Evolutionary conservation across 331 rosid species (phyloP).

Genomic region (Rosa hybrid): DNA sequence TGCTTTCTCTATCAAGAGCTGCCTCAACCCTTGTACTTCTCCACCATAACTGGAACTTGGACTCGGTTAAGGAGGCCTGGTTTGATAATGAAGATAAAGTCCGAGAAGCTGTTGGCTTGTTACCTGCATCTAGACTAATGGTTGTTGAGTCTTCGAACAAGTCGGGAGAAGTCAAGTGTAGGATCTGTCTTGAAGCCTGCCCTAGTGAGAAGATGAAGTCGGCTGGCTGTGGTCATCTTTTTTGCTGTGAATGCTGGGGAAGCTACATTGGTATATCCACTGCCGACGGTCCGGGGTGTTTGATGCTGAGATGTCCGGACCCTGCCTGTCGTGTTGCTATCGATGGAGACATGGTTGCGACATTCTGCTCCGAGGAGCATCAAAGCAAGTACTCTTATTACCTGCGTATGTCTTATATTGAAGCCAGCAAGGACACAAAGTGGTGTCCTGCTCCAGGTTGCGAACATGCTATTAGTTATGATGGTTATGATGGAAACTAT

Average conservation of each 20-base stretch:
- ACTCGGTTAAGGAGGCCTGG: constrained; percentile 33
- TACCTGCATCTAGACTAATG: constrained; percentile 9
- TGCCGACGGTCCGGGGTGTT: constrained; percentile 31
- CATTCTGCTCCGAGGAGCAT: neutral
- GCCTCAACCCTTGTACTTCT: constrained; percentile 32
- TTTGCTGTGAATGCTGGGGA: constrained; percentile 41
- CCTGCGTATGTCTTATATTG: constrained; percentile 26
- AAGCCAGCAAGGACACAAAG: constrained; percentile 22
- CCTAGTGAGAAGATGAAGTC: neutral
- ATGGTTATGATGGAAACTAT: neutral
- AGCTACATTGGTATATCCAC: constrained; percentile 27
- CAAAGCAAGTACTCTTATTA: constrained; percentile 20
- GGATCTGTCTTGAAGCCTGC: constrained; percentile 28
- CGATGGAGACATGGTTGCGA: constrained; percentile 23
- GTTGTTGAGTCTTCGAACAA: neutral
- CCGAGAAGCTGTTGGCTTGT: constrained; percentile 30
- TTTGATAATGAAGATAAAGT: constrained; percentile 33
- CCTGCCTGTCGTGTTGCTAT: constrained; percentile 28
- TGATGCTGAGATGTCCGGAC: constrained; percentile 25
- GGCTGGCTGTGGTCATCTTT: constrained; percentile 41
- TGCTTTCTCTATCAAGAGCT: constrained; percentile 51
- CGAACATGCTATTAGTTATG: constrained; percentile 16
- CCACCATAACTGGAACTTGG: constrained; percentile 35
- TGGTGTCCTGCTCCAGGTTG: constrained; percentile 39
- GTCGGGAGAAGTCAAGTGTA: constrained; percentile 11